Base-by-base conservation (phyloP, 441 rosid genomes). In the Erysimum cheiri region DNA sequence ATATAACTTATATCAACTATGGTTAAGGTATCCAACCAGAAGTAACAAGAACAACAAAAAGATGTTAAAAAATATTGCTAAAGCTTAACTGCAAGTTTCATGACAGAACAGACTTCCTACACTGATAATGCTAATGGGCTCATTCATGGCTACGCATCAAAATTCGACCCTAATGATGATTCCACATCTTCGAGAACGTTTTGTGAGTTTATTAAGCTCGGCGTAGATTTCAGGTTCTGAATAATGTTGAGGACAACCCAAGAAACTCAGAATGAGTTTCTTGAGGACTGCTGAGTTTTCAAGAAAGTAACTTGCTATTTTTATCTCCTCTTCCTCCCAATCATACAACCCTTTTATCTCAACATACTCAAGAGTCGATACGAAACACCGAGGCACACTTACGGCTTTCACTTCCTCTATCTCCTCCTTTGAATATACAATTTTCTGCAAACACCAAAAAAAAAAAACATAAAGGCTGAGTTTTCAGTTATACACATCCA, bases 161-260 rank as follows among this genome's bases (percentile, higher is more conserved):
- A 31, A 7, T 22, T 35, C 37, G 8, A 2, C 37, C 1, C 8
- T 13, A 10, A 43, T 1, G 3, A 5, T 4, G 32, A 67, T 73
- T 66, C 71, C 15, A 72, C 78, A 71, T 80, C 37, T 6, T 37
- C 24, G 12, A 44, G 35, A 33, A 36, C 8, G 29, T 57, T 35
- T 57, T 17, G 44, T 19, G 29, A 57, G 3, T 57, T 57, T 36
- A 36, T 15, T 11, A 57, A 56, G 28, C 26, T 56, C 33, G 28
- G 17, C 26, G 43, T 35, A 15, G 43, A 56, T 19, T 2, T 57
- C 44, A 5, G 29, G 19, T 4, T 57, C 28, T 3, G 44, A 5
- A 56, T 5, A 9, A 10, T 43, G 6, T n/a, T 13, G 24, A 56
- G 60, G 26, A 56, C 5, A 35, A 17, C 11, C 8, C 3, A 1